Percentiles rank a stretch among this genome's conserved stretches.
Conservation (phyloP, 805 yeast species). For the Tetrapisispora namnaoensis region DNA sequence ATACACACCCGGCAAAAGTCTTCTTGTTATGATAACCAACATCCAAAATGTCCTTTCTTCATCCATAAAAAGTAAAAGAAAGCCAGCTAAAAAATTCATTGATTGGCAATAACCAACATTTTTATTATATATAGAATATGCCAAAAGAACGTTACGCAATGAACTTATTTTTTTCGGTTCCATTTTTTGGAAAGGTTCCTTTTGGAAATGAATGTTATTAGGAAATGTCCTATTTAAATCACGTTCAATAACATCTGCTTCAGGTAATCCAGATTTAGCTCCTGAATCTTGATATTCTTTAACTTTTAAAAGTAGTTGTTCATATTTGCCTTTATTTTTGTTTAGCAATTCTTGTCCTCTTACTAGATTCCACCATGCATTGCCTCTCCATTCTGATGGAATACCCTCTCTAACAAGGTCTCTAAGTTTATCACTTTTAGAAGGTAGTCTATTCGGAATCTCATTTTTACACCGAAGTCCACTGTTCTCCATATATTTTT, state of each 20-base stretch:
- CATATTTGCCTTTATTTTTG: conserved; percentile 69
- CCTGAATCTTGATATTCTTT: conserved; percentile 2
- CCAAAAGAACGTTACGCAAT: conserved; percentile 67
- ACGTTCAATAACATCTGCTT: conserved; percentile 87
- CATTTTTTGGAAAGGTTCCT: conserved; percentile 25
- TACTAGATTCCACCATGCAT: conserved; percentile 93
- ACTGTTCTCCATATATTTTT: conserved; percentile 46
- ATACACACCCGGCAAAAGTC: conserved; percentile 83
- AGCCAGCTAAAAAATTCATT: conserved; percentile 83
- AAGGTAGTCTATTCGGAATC: conserved; percentile 60
- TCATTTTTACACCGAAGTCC: conserved; percentile 47
- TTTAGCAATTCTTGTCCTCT: conserved; percentile 67
- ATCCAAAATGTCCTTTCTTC: conserved; percentile 94
- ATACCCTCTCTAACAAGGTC: conserved; percentile 81
- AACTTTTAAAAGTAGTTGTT: conserved; percentile 53
- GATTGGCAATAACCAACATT: conserved; percentile 94
- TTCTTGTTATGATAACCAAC: conserved; percentile 80
- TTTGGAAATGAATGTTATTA: conserved; percentile 74
- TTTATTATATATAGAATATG: conserved; percentile 80
- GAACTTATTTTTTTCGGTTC: conserved; percentile 63
- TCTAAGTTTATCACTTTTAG: conserved; percentile 66
- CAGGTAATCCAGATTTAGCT: conserved; percentile 24
- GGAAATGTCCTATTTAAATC: conserved; percentile 93
- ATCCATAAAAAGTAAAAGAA: conserved; percentile 71
- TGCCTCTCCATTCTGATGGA: conserved; percentile 96